phyloP scores from a whole-genome alignment of 1,284 basidiomycete genomes.

The Dichomitus squalens region DNA sequence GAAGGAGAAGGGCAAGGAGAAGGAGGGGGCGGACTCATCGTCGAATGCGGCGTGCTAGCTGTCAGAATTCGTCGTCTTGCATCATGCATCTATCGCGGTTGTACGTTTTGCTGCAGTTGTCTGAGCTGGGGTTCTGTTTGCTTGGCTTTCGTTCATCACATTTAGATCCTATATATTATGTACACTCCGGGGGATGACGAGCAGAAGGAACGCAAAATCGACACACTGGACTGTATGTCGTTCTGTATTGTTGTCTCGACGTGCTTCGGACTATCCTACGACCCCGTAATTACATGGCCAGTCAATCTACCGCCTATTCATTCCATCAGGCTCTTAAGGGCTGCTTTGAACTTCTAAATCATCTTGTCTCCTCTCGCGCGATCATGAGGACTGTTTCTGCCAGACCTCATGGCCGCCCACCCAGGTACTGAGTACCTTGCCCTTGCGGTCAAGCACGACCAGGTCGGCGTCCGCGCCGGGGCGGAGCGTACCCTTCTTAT shows the following conservation, averaged over 20 bases:
- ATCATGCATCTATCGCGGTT: not conserved
- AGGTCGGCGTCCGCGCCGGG: constrained; percentile 85
- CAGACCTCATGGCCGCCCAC: constrained; percentile 77
- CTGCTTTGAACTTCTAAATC: not conserved
- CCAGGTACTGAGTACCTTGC: constrained; percentile 79
- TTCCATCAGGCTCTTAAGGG: not conserved
- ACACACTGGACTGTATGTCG: not conserved
- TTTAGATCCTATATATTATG: not conserved
- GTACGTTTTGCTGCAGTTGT: constrained; percentile 5
- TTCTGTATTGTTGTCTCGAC: constrained; percentile 8
- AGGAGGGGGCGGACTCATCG: constrained; percentile 24
- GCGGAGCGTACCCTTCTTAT: constrained; percentile 77
- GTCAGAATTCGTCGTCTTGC: not conserved
- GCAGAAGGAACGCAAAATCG: constrained; percentile 4
- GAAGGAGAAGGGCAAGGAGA: constrained; percentile 44
- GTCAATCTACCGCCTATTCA: not conserved
- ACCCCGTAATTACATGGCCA: not conserved
- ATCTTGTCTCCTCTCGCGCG: not conserved
- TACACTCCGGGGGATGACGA: not conserved
- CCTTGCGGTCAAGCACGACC: constrained; percentile 70
- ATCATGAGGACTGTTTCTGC: constrained; percentile 31
- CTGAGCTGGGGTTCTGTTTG: not conserved
- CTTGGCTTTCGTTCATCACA: constrained; percentile 1
- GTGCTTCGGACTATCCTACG: constrained; percentile 3
- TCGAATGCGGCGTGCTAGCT: not conserved